Evolutionary conservation across 371 early-diverging fungal species (phyloP).

Genomic region (Batrachochytrium dendrobatidis): DNA sequence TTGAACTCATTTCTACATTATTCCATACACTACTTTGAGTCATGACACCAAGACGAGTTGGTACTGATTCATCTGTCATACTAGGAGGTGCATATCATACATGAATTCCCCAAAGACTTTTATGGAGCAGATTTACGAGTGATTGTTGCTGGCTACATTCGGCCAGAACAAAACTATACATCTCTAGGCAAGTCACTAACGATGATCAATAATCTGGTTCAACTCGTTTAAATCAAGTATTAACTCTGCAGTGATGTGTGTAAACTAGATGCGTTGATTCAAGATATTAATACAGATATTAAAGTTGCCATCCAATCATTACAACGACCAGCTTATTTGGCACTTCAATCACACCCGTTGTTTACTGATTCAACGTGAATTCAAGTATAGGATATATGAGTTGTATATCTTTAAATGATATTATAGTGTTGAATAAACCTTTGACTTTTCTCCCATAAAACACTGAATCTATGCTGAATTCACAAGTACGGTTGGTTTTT

Average conservation of each 20-base stretch:
- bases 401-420: too few species aligned
- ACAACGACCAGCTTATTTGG: conserved; percentile 40
- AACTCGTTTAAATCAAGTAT: background rate
- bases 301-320: conserved; percentile 67
- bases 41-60: background rate
- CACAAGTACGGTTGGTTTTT: too few species aligned
- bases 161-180: conserved; percentile 84
- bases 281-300: conserved; percentile 88
- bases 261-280: conserved; percentile 71
- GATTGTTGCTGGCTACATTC: conserved; percentile 78
- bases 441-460: too few species aligned
- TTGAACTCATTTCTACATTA: background rate
- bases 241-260: background rate
- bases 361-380: too few species aligned
- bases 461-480: too few species aligned
- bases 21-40: background rate
- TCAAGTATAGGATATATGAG: too few species aligned
- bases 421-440: too few species aligned
- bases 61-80: background rate
- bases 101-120: conserved; percentile 79
- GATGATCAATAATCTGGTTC: background rate
- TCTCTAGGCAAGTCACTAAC: conserved; percentile 54
- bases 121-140: conserved; percentile 79
- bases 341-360: too few species aligned
- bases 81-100: conserved; percentile 91